Evolutionary conservation across 2,329 filamentous ascomycete genomes (phyloP).

Genomic region (Blumeria graminis): DNA sequence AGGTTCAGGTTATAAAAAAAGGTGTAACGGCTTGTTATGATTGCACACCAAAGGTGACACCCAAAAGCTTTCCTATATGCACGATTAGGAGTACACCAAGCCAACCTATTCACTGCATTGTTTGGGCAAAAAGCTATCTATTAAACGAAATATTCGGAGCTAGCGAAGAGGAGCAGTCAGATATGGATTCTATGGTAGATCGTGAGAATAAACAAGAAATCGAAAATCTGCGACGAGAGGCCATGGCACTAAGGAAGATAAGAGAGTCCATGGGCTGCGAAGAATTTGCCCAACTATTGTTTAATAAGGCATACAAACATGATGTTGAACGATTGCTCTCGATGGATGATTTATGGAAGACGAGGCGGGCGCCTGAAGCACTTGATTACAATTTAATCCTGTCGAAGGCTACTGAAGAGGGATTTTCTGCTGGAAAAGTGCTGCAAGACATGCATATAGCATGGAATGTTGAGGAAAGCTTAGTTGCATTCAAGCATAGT

Average conservation of each 20-base stretch:
- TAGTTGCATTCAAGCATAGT: conserved; percentile 65
- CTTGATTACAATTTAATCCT: conserved; percentile 43
- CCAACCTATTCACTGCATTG: conserved; percentile 94
- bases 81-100: conserved; percentile 92
- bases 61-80: conserved; percentile 86
- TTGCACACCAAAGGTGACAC: conserved; percentile 69
- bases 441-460: conserved; percentile 43
- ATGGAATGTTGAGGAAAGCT: conserved; percentile 68
- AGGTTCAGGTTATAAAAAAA: conserved; percentile 91
- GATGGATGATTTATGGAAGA: conserved; percentile 95
- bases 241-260: conserved; percentile 62
- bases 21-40: conserved; percentile 89
- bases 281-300: conserved; percentile 56
- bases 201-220: conserved; percentile 74
- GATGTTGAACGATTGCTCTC: conserved; percentile 63
- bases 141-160: conserved; percentile 84
- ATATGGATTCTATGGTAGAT: conserved; percentile 59
- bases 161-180: conserved; percentile 62
- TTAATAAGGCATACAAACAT: conserved; percentile 75
- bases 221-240: conserved; percentile 62
- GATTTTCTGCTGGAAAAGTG: conserved; percentile 21
- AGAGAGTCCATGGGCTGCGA: conserved; percentile 55
- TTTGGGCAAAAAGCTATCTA: conserved; percentile 94
- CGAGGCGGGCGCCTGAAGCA: conserved; percentile 45
- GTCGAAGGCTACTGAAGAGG: conserved; percentile 18